Evolutionary conservation across 768 basidiomycete genomes (phyloP).

Genomic region (Dioszegia aurantiaca): DNA sequence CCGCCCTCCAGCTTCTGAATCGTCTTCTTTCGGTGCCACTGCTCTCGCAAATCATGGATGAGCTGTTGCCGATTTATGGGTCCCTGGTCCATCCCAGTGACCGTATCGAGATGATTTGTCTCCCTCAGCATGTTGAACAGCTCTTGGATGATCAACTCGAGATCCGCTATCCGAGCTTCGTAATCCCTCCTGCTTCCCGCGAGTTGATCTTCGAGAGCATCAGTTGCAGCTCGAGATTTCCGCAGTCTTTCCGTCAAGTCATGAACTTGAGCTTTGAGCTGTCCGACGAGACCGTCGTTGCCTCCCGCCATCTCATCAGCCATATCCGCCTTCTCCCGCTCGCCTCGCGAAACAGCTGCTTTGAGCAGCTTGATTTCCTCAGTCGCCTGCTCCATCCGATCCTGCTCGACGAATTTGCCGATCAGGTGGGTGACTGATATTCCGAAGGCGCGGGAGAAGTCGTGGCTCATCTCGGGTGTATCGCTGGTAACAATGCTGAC

Average conservation of each 20-base stretch:
- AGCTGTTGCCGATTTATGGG: slow-evolving; percentile 76
- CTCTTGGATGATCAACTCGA: slow-evolving; percentile 89
- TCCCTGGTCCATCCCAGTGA: slow-evolving; percentile 63
- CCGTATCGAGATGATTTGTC: slow-evolving; percentile 66
- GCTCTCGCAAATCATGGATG: slow-evolving; percentile 57
- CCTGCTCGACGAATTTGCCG: slow-evolving; percentile 83
- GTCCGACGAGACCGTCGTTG: slow-evolving; percentile 77
- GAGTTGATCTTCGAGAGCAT: slow-evolving; percentile 71
- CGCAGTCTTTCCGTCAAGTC: slow-evolving; percentile 73
- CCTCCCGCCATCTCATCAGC: slow-evolving; percentile 78
- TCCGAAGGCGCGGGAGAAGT: slow-evolving; percentile 79
- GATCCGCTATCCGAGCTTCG: slow-evolving; percentile 79
- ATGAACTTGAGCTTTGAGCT: slow-evolving; percentile 67
- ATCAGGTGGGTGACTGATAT: slow-evolving; percentile 85
- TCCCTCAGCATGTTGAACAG: slow-evolving; percentile 91
- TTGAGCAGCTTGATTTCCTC: slow-evolving; percentile 72
- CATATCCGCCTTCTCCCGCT: slow-evolving; percentile 75
- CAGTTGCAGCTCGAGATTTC: slow-evolving; percentile 73
- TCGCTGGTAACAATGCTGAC: slow-evolving; percentile 90
- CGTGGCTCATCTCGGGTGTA: slow-evolving; percentile 64
- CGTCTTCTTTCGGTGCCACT: slow-evolving; percentile 49
- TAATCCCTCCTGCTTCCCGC: slow-evolving; percentile 73
- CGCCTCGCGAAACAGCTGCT: slow-evolving; percentile 56
- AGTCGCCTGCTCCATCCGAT: slow-evolving; percentile 73
- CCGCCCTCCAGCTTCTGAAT: slow-evolving; percentile 44